Evolutionary conservation across 345 rosid species (phyloP), one percentile per base, ranked within the genome.

Genomic region (Dimocarpus longan): DNA sequence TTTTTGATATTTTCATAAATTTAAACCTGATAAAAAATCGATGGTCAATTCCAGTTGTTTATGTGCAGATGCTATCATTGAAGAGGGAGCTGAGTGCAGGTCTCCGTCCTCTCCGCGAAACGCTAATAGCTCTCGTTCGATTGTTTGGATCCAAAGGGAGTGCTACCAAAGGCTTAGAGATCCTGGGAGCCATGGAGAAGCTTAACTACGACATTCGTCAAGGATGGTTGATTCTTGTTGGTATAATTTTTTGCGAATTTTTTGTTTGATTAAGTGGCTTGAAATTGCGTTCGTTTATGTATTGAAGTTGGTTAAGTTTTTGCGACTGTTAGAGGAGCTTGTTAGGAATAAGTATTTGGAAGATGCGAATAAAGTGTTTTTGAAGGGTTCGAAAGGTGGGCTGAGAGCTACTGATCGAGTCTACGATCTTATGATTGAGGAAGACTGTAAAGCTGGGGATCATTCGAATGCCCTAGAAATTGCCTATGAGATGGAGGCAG

Each of bases 401-500:
- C 80, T 95, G 37, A 89, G 90, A 83, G 98, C 97, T 79, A 93
- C 96, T 0, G 90, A 93, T 82, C 87, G 87, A 83, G 87, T 95
- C 11, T 95, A 95, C 80, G 99, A 95, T 89, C 72, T 87, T 70
- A 83, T 95, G 88, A 95, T 95, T 82, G 90, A 83, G 69, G 98
- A 92, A 85, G 98, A 93, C 66, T 95, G 99, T 80, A 93, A 90
- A 84, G 93, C 82, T 66, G 98, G 98, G 46, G 99, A 95, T 80
- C 99, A 95, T 84, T 93, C 99, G 21, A 95, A 95, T 83, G 99
- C 97, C 68, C 83, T 95, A 66, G 98, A 95, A 40, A 92, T 95
- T 37, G 88, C 96, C 24, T 95, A 93, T 48, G 97, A 92, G 84
- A 95, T 95, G 99, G 99, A 95, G 79, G 96, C 97, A 12, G 97